Evolutionary conservation across 2,329 filamentous ascomycete genomes (phyloP).

Genomic region (Paecilomyces dactylethromorphus): DNA sequence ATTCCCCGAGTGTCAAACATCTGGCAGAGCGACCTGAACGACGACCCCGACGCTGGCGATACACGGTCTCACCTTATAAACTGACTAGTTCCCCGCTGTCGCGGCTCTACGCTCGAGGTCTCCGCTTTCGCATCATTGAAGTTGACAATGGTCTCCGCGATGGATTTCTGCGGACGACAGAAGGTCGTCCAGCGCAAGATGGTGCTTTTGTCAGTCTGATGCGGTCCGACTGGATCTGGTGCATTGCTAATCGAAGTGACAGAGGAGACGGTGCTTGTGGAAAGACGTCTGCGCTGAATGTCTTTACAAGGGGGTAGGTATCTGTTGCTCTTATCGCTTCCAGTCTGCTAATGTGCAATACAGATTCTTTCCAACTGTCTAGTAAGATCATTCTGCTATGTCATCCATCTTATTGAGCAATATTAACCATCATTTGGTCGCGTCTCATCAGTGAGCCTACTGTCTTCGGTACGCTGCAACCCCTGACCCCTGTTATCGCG

Average conservation of each 20-base stretch:
- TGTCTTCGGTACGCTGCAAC: conserved; percentile 59
- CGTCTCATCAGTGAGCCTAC: conserved; percentile 65
- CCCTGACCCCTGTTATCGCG: background rate
- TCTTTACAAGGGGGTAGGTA: conserved; percentile 89
- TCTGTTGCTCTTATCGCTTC: background rate
- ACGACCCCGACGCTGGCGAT: background rate
- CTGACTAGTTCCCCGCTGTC: background rate
- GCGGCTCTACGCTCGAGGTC: background rate
- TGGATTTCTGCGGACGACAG: conserved; percentile 61
- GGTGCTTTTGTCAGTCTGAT: conserved; percentile 66
- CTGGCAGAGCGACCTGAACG: background rate
- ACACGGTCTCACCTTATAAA: background rate
- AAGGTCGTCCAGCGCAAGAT: conserved; percentile 95
- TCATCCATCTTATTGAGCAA: conserved; percentile 1
- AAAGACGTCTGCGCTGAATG: conserved; percentile 94
- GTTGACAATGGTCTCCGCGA: conserved; percentile 18
- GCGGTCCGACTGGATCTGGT: background rate
- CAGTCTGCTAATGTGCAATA: conserved; percentile 7
- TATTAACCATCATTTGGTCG: conserved; percentile 14
- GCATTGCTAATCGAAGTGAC: conserved; percentile 15
- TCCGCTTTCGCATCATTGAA: conserved; percentile 3
- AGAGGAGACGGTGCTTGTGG: conserved; percentile 94
- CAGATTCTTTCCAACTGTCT: conserved; percentile 95
- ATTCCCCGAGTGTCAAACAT: background rate
- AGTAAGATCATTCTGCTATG: conserved; percentile 47